Base-by-base conservation (phyloP, 371 early-diverging fungal species). In the Batkoa obscura region DNA sequence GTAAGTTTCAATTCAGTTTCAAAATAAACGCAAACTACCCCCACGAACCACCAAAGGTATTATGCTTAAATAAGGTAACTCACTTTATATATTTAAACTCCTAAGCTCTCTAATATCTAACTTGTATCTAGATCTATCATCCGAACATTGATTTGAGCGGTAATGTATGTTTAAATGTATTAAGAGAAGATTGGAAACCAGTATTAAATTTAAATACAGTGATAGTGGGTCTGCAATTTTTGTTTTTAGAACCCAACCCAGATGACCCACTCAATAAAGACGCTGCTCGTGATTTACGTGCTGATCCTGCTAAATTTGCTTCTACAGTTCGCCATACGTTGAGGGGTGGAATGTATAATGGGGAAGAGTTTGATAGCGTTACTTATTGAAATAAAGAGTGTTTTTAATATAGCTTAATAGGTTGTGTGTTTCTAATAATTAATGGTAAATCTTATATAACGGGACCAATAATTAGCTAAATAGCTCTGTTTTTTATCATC, bases 151-250 rank as follows among this genome's bases (percentile, higher is more conserved):
- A 97, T 65, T 73, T 90, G 10, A 90, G 92, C 45, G 98, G 98
- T 43, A 88, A 94, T 59, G 89, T 99, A 41, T 99, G 99, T 64
- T 69, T 99, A 47, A 99, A 99, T 69, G 95, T 99, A 59, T 74
- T 99, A 59, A 87, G 99, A 56, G 95, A 94, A 64, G 95, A 98
- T 66, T 99, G 99, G 99, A 96, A 92, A 57, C 99, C 99, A 2
- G 99, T 99, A 9, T 74, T 99, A 35, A 94, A 90, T 59, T 74
- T 99, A 58, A 88, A 92, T 66, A 83, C 97, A 41, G 86, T 99
- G 37, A 66, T 98, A 49, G 83, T 99, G 45, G 97, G 98, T 5
- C 72, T 99, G 57, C 89, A 92, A 64, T 90, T 92, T 62, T 69
- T 99, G 41, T 86, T 99, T 60, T 67, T 91, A 60, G 99, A 95